These are phyloP conservation scores for Volvox africanus DNA, from an alignment of 139 green algal genomes.

Conservation along the genomic window DNA sequence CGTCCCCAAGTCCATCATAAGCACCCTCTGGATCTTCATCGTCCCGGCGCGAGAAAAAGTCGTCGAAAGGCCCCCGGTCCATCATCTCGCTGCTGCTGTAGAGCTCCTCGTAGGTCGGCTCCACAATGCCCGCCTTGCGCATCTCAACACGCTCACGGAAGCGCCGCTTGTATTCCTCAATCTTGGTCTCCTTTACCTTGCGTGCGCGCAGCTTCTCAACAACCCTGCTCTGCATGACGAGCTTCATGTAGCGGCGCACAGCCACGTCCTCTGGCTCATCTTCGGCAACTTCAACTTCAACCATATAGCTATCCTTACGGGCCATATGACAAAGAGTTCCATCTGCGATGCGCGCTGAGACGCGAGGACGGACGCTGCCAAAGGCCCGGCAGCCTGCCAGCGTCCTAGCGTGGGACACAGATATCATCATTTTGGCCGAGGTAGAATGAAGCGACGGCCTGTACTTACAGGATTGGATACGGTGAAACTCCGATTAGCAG, in stretches of 20 bases:
- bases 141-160: slow-evolving; percentile 61
- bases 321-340: slow-evolving; percentile 53
- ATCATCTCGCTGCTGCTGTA: slow-evolving; percentile 31
- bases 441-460: neutral
- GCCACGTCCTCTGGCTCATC: slow-evolving; percentile 74
- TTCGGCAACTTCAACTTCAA: slow-evolving; percentile 69
- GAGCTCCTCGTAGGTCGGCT: slow-evolving; percentile 64
- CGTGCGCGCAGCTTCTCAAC: slow-evolving; percentile 68
- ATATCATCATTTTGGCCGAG: slow-evolving; percentile 20
- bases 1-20: slow-evolving; percentile 1
- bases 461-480: too few relatives aligned
- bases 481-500: too few relatives aligned
- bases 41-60: slow-evolving; percentile 52
- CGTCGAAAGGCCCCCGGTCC: slow-evolving; percentile 57
- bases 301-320: slow-evolving; percentile 67
- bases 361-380: slow-evolving; percentile 1
- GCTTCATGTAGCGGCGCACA: slow-evolving; percentile 74
- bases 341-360: slow-evolving; percentile 38
- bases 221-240: slow-evolving; percentile 66
- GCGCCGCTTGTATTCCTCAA: slow-evolving; percentile 70
- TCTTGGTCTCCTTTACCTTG: slow-evolving; percentile 67
- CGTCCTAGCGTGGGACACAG: slow-evolving; percentile 11
- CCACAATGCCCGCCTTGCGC: slow-evolving; percentile 61
- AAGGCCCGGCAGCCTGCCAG: slow-evolving; percentile 20
- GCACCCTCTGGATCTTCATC: slow-evolving; percentile 24